Conservation (phyloP, 345 rosid genomes). For the Eucalyptus marginata region DNA sequence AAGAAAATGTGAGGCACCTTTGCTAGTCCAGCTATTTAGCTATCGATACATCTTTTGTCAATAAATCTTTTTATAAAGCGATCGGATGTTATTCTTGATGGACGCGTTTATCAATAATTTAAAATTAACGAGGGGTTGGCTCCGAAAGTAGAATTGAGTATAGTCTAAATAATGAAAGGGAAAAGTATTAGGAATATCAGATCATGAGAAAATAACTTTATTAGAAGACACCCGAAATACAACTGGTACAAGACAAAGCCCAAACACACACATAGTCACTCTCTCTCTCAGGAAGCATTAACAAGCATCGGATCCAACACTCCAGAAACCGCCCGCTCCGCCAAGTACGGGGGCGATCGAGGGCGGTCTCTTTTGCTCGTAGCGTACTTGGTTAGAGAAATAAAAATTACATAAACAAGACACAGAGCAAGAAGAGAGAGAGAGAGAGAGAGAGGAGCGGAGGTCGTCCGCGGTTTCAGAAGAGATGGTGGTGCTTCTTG, state of each 20-base stretch:
- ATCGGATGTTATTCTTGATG: not conserved
- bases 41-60: no score
- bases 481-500: conserved; percentile 39
- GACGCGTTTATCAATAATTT: not conserved
- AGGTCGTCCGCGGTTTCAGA: not conserved
- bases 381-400: not conserved
- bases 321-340: not conserved
- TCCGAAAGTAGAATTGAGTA: not conserved
- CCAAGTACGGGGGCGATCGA: not conserved
- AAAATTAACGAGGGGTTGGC: not conserved
- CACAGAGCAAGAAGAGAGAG: not conserved
- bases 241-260: not conserved
- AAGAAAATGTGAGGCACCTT: not conserved
- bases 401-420: not conserved
- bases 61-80: not conserved
- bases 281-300: not conserved
- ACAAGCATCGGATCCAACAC: not conserved
- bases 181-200: not conserved
- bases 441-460: not conserved
- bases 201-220: not conserved
- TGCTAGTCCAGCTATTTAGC: not conserved
- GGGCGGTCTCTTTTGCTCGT: not conserved
- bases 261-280: not conserved
- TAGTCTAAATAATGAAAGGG: not conserved
- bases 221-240: not conserved